Base-by-base conservation (phyloP, 2,329 filamentous ascomycete genomes). In the Xylariaceae sp. region DNA sequence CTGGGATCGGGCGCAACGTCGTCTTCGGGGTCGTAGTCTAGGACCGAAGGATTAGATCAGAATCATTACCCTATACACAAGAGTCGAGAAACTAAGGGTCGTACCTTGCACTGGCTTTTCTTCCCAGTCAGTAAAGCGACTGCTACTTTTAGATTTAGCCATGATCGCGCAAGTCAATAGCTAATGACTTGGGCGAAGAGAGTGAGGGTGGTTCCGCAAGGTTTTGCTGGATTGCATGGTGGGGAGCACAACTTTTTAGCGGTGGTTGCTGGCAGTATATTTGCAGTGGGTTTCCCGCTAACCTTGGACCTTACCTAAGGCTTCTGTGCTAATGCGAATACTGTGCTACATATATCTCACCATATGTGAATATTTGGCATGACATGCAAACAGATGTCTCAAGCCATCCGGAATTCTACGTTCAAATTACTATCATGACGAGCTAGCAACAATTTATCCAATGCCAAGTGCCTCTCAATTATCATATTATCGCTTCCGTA, bases 11-110 rank as follows among this genome's bases (percentile, higher is more conserved):
- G 73, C 15, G 68, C 31, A 16, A 16, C 70, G 47, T 81, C 78
- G 51, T 78, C 80, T 68, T 94, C 89, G 0, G 87, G 87, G 60
- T 95, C 89, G 58, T 86, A 83, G 60, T 94, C 89, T 91, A 54
- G 4, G 15, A 28, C 16, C 6, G 22, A 26, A 6, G 3, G 24
- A 26, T 60, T 41, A n/a, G 54, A 53, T 34, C 22, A 26, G 22
- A 6, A 6, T 11, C 22, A 11, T 11, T 26, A 11, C 22, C 22
- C 22, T 11, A 11, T 11, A 11, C 22, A 42, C 28, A 16, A 41
- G 34, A 19, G 40, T 38, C 26, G 18, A 11, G 13, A 19, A 12
- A 31, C 35, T 19, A 18, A 19, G 15, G 4, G 13, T 19, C 45
- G 53, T 64, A 87, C 84, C 84, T 65, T 79, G 79, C 1, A 69